These are phyloP conservation scores for Trichocomaceae sp. DNA, from an alignment of 2,329 filamentous ascomycete genomes.

Conservation along the genomic window DNA sequence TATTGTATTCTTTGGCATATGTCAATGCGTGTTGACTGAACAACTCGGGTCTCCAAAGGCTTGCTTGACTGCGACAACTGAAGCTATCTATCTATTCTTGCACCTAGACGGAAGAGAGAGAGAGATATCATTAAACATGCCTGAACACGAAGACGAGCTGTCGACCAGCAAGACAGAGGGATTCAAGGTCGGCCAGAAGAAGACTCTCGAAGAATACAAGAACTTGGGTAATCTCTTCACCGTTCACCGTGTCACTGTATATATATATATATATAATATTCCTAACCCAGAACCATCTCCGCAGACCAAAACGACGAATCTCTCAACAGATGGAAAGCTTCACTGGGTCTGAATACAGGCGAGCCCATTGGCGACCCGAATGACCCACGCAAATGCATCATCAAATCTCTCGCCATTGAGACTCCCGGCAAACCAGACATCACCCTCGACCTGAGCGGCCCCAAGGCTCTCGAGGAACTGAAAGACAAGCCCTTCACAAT, in stretches of 20 bases:
- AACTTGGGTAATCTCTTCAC: constrained; percentile 63
- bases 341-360: constrained; percentile 73
- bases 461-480: constrained; percentile 67
- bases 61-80: background rate
- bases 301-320: constrained; percentile 75
- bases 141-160: constrained; percentile 71
- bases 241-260: background rate
- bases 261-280: background rate
- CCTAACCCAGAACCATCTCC: background rate
- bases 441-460: constrained; percentile 73
- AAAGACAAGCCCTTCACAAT: constrained; percentile 94
- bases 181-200: constrained; percentile 98
- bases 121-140: constrained; percentile 45
- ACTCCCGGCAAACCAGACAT: constrained; percentile 76
- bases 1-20: background rate
- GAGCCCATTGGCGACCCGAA: constrained; percentile 66
- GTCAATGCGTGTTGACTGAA: background rate
- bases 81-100: too few relatives aligned
- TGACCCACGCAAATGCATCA: constrained; percentile 87
- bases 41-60: background rate
- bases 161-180: constrained; percentile 83
- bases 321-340: constrained; percentile 95
- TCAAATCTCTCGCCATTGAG: constrained; percentile 83
- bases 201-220: constrained; percentile 90
- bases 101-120: background rate